Conservation (phyloP, 345 rosid species). For the Dipteronia sinensis region DNA sequence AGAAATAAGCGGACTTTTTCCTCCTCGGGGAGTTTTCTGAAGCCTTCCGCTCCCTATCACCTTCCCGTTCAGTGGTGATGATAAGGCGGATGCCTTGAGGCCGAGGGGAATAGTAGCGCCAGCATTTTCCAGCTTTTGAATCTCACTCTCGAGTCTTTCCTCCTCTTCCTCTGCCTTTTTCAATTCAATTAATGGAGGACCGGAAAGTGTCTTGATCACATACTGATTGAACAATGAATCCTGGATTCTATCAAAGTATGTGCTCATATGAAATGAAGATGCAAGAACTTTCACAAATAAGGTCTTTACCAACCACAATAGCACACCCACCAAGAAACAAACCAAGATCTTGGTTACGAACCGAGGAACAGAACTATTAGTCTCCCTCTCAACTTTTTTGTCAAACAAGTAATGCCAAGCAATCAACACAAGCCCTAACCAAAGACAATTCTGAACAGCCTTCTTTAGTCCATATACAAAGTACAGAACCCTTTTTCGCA, state of each 20-base stretch:
- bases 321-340: constrained; percentile 66
- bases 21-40: constrained; percentile 40
- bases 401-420: constrained; percentile 85
- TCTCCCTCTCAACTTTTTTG: constrained; percentile 57
- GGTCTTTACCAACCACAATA: constrained; percentile 83
- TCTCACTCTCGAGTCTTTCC: constrained; percentile 42
- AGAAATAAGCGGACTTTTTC: constrained; percentile 55
- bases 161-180: constrained; percentile 51
- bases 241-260: constrained; percentile 90
- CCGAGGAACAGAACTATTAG: constrained; percentile 30
- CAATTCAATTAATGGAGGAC: constrained; percentile 67
- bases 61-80: constrained; percentile 33
- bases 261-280: constrained; percentile 84
- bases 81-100: constrained; percentile 33
- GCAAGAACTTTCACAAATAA: constrained; percentile 89
- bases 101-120: constrained; percentile 48
- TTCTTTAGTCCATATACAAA: constrained; percentile 81
- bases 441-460: constrained; percentile 85
- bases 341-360: constrained; percentile 65
- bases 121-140: constrained; percentile 45
- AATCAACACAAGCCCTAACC: constrained; percentile 80
- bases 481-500: constrained; percentile 78
- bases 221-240: constrained; percentile 81
- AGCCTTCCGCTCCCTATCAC: constrained; percentile 45
- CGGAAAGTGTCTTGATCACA: constrained; percentile 78